Percentiles rank a stretch among this genome's conserved stretches.
phyloP scores from a whole-genome alignment of 768 basidiomycete species.

The Astraeus odoratus region DNA sequence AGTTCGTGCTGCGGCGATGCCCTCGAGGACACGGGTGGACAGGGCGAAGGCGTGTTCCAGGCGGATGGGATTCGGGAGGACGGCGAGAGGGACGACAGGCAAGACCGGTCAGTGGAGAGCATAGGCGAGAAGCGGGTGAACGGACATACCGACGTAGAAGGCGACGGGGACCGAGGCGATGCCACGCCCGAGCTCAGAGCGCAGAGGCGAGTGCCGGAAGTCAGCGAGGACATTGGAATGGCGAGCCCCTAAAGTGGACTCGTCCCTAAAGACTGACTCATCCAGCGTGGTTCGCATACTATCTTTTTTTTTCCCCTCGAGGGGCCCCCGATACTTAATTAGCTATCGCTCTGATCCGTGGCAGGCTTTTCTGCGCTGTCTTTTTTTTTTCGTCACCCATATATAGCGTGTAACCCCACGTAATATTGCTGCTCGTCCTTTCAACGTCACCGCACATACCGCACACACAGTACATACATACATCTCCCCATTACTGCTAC shows the following conservation, averaged over 20 bases:
- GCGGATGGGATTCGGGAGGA: slow-evolving; percentile 9
- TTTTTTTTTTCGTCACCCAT: neutral
- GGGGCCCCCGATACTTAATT: neutral
- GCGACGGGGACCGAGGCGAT: slow-evolving; percentile 24
- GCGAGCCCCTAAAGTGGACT: slow-evolving; percentile 18
- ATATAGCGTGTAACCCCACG: neutral
- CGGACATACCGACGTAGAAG: neutral
- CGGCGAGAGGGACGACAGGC: neutral
- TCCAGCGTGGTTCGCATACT: neutral
- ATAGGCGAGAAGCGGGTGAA: neutral
- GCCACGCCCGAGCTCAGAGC: slow-evolving; percentile 28
- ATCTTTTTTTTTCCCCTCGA: neutral
- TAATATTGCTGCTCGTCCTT: neutral
- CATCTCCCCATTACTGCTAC: neutral
- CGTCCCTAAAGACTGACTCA: neutral
- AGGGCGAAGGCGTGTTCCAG: slow-evolving; percentile 24
- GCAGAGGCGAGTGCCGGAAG: slow-evolving; percentile 20
- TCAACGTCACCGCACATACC: neutral
- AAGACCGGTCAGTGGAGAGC: neutral
- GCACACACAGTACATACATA: neutral
- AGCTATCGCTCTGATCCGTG: neutral
- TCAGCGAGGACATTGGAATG: slow-evolving; percentile 28
- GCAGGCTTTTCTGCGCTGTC: no score
- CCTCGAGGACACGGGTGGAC: slow-evolving; percentile 21
- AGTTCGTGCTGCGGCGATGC: slow-evolving; percentile 33